Conservation (phyloP, 1,284 basidiomycete species). For the Ceratorhiza oryzae-sativae region DNA sequence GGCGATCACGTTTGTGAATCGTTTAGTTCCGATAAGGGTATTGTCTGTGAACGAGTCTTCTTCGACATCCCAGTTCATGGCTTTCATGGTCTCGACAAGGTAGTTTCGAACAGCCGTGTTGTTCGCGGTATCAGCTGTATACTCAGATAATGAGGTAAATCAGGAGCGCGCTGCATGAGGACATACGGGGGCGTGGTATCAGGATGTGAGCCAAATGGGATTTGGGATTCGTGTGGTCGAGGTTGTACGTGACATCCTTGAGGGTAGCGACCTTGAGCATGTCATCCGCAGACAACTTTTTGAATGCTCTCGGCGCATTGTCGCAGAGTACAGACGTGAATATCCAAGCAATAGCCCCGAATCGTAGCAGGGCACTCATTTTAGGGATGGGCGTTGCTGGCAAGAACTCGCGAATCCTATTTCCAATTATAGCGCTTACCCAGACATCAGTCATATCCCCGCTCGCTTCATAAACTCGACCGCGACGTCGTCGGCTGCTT, state of each 20-base stretch:
- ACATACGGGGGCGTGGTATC: conserved; percentile 80
- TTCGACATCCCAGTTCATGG: conserved; percentile 85
- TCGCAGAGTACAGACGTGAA: conserved; percentile 21
- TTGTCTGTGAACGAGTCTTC: conserved; percentile 76
- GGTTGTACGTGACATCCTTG: conserved; percentile 68
- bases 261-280: conserved; percentile 60
- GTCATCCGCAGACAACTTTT: conserved; percentile 57
- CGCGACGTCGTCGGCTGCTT: neutral
- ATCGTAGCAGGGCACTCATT: conserved; percentile 4
- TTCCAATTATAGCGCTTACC: conserved; percentile 32
- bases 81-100: conserved; percentile 70
- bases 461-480: neutral
- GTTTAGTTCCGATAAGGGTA: conserved; percentile 85
- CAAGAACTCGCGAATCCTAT: conserved; percentile 12
- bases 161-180: neutral
- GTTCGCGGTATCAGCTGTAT: conserved; percentile 71
- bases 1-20: conserved; percentile 91
- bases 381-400: conserved; percentile 8
- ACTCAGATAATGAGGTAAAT: conserved; percentile 40
- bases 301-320: conserved; percentile 33
- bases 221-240: conserved; percentile 66
- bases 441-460: conserved; percentile 4
- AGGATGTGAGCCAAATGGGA: conserved; percentile 83
- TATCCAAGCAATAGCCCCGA: conserved; percentile 17
- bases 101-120: conserved; percentile 82